Conservation (phyloP, 116 monocot species). For the Thalassia testudinum region DNA sequence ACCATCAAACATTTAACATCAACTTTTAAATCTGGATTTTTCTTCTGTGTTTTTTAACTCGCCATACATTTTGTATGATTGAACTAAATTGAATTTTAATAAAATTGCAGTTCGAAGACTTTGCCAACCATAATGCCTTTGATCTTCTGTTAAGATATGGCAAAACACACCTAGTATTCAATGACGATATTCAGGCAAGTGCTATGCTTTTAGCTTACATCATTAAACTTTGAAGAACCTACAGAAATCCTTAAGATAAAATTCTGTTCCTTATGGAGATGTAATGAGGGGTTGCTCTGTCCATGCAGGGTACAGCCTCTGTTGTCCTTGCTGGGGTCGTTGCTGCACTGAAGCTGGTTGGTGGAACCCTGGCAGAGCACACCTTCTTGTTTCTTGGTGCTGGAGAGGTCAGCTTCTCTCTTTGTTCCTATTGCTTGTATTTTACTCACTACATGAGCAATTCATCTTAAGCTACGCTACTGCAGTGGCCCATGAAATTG, state of each 20-base stretch:
- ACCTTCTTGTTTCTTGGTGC: conserved; percentile 61
- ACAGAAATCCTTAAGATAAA: not conserved
- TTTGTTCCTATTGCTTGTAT: no score
- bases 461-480: no score
- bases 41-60: conserved; percentile 4
- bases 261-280: conserved; percentile 3
- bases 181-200: conserved; percentile 44
- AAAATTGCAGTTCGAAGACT: conserved; percentile 83
- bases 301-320: conserved; percentile 40
- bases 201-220: no score
- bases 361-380: conserved; percentile 46
- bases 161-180: conserved; percentile 78
- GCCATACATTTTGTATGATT: conserved; percentile 16
- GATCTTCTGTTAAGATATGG: conserved; percentile 63
- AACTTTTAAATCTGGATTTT: not conserved
- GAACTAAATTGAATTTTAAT: conserved; percentile 18
- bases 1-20: not conserved
- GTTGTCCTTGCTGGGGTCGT: conserved; percentile 50
- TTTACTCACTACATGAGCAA: no score
- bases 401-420: conserved; percentile 27
- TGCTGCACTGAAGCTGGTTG: conserved; percentile 35
- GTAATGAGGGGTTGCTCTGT: not conserved
- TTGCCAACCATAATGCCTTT: conserved; percentile 93
- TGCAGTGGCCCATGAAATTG: no score
- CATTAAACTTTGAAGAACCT: not conserved